Base-by-base conservation (phyloP, 306 rosid genomes). In the Glycine soja region DNA sequence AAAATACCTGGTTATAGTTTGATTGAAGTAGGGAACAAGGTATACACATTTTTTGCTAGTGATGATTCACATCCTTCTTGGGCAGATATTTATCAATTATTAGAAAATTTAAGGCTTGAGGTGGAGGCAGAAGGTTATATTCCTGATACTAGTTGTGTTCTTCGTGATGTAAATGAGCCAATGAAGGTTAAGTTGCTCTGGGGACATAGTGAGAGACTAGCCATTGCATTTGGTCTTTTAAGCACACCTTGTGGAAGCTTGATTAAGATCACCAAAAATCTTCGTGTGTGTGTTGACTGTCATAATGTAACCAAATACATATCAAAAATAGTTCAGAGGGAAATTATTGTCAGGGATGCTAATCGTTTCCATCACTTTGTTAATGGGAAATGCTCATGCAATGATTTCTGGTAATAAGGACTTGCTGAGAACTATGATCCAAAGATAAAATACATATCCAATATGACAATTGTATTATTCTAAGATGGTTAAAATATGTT, bases 161-260 rank as follows among this genome's bases (percentile, higher is more conserved):
- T 90, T 40, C 89, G 87, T 12, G 83, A 92, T 67, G 89, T 90
- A 19, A 86, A 89, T 69, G 87, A 89, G 53, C 67, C 88, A 32
- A 85, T 80, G 90, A 87, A 89, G 90, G 82, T 83, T 15, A 79
- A 86, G 88, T 80, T 92, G 68, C 85, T 89, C 3, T 92, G 97
- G 95, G 89, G 89, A 45, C 93, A 92, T 38, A 86, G 93, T 71
- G 97, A 90, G 84, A 89, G 92, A 86, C 72, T 92, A 76, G 95
- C 93, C 40, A 88, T 88, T 73, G 97, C 91, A 52, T 92, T 92
- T 58, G 93, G 91, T 78, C 88, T 90, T 19, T 78, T 87, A 75
- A 92, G 80, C 86, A 91, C 91, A 36, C 91, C 91, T 7, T 82
- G 80, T 40, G 91, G 93, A 61, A 88, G 89, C 82, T 72, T 82